A percentile compares a stretch with the other conserved stretches of the same genome.
These are phyloP conservation scores for Climacium dendroides DNA, from an alignment of 225 moss, liverwort and hornwort species.

Conservation along the genomic window DNA sequence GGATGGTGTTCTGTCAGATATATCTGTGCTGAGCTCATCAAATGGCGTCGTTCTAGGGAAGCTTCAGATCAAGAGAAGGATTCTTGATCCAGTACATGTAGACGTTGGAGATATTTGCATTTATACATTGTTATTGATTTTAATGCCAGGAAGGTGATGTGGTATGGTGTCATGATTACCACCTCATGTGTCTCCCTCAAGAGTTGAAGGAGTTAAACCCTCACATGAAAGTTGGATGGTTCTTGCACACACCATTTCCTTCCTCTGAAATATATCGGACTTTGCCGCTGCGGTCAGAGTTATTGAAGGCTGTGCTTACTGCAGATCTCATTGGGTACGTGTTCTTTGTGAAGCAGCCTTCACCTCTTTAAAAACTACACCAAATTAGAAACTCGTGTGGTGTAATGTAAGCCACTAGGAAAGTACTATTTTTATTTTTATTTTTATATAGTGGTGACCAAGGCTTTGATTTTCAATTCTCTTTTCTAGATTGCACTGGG, in stretches of 20 bases:
- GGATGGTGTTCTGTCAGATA: background rate
- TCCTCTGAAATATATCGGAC: slow-evolving; percentile 95
- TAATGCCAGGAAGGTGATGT: slow-evolving; percentile 68
- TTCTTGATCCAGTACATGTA: background rate
- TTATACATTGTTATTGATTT: background rate
- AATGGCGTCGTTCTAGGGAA: background rate
- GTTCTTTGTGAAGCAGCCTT: background rate
- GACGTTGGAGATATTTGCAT: background rate
- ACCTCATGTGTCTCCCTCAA: slow-evolving; percentile 93
- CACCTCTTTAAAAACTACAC: background rate
- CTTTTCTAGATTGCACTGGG: background rate
- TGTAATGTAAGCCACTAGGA: background rate
- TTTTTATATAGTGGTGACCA: background rate
- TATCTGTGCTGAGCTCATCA: background rate
- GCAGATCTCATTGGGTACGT: slow-evolving; percentile 85
- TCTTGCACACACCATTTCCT: slow-evolving; percentile 91
- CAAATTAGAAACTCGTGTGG: background rate
- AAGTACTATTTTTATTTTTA: background rate
- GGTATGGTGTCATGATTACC: slow-evolving; percentile 98
- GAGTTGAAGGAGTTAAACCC: slow-evolving; percentile 62
- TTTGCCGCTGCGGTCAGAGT: slow-evolving; percentile 78
- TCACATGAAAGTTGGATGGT: slow-evolving; percentile 95
- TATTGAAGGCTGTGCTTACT: slow-evolving; percentile 80
- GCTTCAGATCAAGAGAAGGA: background rate
- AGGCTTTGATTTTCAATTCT: background rate